Percentiles rank a stretch among this genome's conserved stretches.
These are phyloP conservation scores for Brachypodium distachyon DNA, from an alignment of 202 grass and related monocot species.

Conservation along the genomic window DNA sequence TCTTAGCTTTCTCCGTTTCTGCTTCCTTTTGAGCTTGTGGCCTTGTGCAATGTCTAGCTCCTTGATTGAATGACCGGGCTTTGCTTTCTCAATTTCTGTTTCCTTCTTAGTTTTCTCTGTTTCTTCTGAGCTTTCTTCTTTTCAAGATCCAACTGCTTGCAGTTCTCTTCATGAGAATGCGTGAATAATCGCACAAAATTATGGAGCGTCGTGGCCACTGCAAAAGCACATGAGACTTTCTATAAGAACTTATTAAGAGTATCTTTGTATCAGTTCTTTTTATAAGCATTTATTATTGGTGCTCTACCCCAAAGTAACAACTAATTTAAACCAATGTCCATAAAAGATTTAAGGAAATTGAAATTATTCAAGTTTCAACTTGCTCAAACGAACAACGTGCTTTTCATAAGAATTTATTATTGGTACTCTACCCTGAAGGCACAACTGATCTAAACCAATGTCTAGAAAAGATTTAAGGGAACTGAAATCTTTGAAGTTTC, in stretches of 20 bases:
- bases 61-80: no score
- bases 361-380: constrained; percentile 39
- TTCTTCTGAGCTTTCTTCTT: constrained; percentile 87
- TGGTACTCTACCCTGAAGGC: no score
- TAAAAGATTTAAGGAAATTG: not conserved
- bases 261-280: not conserved
- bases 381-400: constrained; percentile 93
- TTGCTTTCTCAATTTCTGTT: no score
- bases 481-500: not conserved
- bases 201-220: constrained; percentile 76
- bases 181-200: constrained; percentile 82
- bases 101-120: no score
- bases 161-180: constrained; percentile 85
- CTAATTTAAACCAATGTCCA: not conserved
- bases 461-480: not conserved
- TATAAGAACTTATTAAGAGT: not conserved
- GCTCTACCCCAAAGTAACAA: not conserved
- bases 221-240: constrained; percentile 16
- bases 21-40: no score
- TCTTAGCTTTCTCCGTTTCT: constrained; percentile 27
- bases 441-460: not conserved
- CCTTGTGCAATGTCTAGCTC: no score
- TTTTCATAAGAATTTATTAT: no score
- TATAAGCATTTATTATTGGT: no score
- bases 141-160: constrained; percentile 80